Evolutionary conservation across 257 asterid species (phyloP).

Genomic region (Avicennia marina): DNA sequence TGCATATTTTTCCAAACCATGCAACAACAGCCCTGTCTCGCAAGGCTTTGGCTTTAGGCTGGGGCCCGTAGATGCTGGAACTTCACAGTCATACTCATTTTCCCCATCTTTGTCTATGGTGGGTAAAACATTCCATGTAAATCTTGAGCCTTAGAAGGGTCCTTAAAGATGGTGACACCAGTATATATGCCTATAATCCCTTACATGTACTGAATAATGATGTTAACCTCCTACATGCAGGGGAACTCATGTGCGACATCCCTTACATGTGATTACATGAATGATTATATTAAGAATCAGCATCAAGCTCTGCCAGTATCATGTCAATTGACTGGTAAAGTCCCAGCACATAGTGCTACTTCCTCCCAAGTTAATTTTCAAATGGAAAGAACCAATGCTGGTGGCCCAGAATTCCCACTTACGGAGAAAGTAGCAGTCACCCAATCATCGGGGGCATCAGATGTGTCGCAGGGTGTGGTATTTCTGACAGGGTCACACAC

Average conservation of each 20-base stretch:
- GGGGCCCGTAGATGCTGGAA: slow-evolving; percentile 28
- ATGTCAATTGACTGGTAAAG: slow-evolving; percentile 22
- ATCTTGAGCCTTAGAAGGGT: slow-evolving; percentile 10
- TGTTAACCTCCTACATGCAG: slow-evolving; percentile 28
- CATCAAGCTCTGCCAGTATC: slow-evolving; percentile 15
- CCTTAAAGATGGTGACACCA: background rate
- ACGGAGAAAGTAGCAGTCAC: slow-evolving; percentile 13
- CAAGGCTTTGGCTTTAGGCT: slow-evolving; percentile 27
- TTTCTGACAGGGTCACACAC: slow-evolving; percentile 11
- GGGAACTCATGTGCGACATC: slow-evolving; percentile 27
- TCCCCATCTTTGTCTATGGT: slow-evolving; percentile 25
- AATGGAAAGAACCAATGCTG: background rate
- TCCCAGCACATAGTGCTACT: slow-evolving; percentile 18
- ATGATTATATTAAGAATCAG: slow-evolving; percentile 24
- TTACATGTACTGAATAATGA: background rate
- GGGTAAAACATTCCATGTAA: slow-evolving; percentile 12
- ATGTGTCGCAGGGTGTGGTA: slow-evolving; percentile 16
- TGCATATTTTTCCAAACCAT: slow-evolving; percentile 19
- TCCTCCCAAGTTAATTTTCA: slow-evolving; percentile 21
- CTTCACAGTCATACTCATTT: slow-evolving; percentile 27
- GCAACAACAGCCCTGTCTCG: slow-evolving; percentile 19
- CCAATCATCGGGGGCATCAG: slow-evolving; percentile 14
- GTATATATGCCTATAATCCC: background rate
- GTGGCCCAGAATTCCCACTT: background rate
- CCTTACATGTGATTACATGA: slow-evolving; percentile 23